Evolutionary conservation across 768 basidiomycete species (phyloP).

Genomic region (Podaxis sp.): DNA sequence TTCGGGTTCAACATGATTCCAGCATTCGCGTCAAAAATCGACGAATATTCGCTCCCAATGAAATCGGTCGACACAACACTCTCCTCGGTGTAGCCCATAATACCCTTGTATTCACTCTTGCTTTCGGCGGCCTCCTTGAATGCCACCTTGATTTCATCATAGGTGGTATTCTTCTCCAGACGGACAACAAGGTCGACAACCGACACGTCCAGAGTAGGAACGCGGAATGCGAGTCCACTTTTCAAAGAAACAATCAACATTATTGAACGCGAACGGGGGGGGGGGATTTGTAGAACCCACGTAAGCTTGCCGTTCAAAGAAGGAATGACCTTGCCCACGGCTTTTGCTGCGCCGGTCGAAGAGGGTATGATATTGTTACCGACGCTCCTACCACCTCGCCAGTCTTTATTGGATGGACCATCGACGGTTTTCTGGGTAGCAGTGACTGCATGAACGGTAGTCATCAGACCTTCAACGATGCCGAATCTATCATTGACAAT

Average conservation of each 20-base stretch:
- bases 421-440: conserved; percentile 96
- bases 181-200: conserved; percentile 93
- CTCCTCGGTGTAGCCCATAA: conserved; percentile 85
- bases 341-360: conserved; percentile 95
- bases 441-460: conserved; percentile 95
- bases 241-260: background rate
- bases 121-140: conserved; percentile 70
- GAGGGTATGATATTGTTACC: conserved; percentile 96
- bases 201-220: conserved; percentile 88
- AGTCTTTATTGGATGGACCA: conserved; percentile 87
- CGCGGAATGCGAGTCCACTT: conserved; percentile 89
- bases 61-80: conserved; percentile 87
- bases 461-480: conserved; percentile 97
- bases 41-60: conserved; percentile 64
- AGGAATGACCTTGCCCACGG: conserved; percentile 93
- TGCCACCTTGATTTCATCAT: conserved; percentile 80
- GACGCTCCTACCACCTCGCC: conserved; percentile 90
- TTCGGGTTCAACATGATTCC: conserved; percentile 83
- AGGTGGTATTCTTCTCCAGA: conserved; percentile 71
- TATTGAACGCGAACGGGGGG: background rate
- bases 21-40: conserved; percentile 85
- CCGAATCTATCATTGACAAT: conserved; percentile 96
- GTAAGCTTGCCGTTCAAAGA: conserved; percentile 90
- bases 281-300: conserved; percentile 34
- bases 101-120: conserved; percentile 43